Evolutionary conservation across 371 early-diverging fungal genomes (phyloP).

Genomic region (Rozella allomycis): DNA sequence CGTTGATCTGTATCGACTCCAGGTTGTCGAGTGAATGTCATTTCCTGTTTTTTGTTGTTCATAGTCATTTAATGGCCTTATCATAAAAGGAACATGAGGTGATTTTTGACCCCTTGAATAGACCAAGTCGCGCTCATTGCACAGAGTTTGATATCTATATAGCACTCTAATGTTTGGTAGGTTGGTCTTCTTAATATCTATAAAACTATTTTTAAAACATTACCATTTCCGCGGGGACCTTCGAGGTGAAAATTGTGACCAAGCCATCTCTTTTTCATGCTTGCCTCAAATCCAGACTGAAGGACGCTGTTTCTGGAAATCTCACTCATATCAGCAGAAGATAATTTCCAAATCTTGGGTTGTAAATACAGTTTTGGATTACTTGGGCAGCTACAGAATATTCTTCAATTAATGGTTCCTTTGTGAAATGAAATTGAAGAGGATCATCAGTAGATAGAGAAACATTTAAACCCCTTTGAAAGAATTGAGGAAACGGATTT

Average conservation of each 20-base stretch:
- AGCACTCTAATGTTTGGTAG: slow-evolving; percentile 78
- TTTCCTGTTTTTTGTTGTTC: too few species aligned
- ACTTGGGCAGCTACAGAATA: slow-evolving; percentile 93
- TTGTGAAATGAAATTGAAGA: slow-evolving; percentile 93
- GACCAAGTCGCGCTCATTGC: slow-evolving; percentile 49
- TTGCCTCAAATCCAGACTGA: slow-evolving; percentile 79
- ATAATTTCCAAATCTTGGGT: slow-evolving; percentile 79
- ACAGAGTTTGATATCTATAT: slow-evolving; percentile 62
- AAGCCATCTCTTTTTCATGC: slow-evolving; percentile 81
- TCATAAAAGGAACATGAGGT: too few species aligned
- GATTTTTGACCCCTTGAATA: too few species aligned
- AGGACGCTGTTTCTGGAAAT: slow-evolving; percentile 81
- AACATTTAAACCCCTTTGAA: slow-evolving; percentile 88
- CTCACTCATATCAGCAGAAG: slow-evolving; percentile 91
- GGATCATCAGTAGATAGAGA: slow-evolving; percentile 95
- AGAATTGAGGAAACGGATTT: slow-evolving; percentile 82
- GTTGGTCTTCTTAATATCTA: slow-evolving; percentile 79
- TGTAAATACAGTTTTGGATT: background rate
- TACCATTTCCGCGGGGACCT: slow-evolving; percentile 60
- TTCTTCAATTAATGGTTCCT: slow-evolving; percentile 96
- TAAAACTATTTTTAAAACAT: background rate
- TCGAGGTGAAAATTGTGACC: slow-evolving; percentile 53
- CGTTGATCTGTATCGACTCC: too few species aligned
- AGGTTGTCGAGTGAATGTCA: too few species aligned
- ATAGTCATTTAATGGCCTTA: too few species aligned